Percentiles rank a stretch among this genome's conserved stretches.
These are phyloP conservation scores for Linnemannia exigua DNA, from an alignment of 192 early-diverging fungal genomes.

Conservation along the genomic window DNA sequence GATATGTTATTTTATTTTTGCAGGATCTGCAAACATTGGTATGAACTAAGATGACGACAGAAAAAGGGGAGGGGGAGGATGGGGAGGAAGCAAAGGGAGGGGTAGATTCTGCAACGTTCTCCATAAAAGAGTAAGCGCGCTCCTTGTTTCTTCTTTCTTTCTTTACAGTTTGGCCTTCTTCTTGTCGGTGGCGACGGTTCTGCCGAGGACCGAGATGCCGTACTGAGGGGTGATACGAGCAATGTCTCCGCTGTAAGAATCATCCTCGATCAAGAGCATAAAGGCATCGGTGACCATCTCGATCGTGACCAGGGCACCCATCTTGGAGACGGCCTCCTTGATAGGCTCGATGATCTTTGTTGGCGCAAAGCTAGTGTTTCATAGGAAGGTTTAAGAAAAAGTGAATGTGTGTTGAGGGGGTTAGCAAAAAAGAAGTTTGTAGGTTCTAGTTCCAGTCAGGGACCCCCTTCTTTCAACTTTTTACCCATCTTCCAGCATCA, in stretches of 20 bases:
- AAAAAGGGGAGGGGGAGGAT: no score
- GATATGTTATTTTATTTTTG: not conserved
- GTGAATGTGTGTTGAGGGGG: not conserved
- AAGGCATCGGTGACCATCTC: conserved; percentile 71
- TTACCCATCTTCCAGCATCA: no score
- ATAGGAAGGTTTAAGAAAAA: not conserved
- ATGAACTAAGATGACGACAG: not conserved
- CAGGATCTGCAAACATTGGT: not conserved
- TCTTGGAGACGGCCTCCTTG: conserved; percentile 41
- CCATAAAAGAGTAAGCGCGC: no score
- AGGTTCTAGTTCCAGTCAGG: not conserved
- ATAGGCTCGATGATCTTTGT: conserved; percentile 64
- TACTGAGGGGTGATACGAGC: conserved; percentile 38
- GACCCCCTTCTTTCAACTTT: not conserved
- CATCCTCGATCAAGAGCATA: conserved; percentile 71
- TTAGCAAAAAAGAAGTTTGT: not conserved
- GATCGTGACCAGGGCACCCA: conserved; percentile 42
- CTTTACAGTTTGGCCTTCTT: conserved; percentile 39
- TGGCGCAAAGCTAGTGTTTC: conserved; percentile 57
- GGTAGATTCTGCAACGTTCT: no score
- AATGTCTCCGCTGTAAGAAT: conserved; percentile 64
- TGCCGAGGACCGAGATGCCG: conserved; percentile 35
- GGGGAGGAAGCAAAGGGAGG: no score
- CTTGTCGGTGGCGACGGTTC: conserved; percentile 12
- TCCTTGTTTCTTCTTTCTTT: not conserved